Conservation (phyloP, 208 protist genomes). For the Crithidia fasciculata region DNA sequence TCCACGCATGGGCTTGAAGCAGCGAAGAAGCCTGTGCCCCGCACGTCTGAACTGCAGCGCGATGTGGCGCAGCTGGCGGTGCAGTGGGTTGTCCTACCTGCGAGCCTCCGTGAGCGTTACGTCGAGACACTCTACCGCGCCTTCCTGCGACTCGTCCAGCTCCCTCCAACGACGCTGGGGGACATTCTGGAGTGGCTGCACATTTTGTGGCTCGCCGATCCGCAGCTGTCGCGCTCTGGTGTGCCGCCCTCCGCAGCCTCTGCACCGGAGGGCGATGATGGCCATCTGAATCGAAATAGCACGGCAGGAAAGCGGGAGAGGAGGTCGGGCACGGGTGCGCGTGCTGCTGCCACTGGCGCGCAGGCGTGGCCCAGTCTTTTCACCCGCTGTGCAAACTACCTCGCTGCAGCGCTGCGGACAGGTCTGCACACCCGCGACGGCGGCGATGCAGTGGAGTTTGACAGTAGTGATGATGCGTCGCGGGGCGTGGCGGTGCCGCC, state of each 20-base stretch:
- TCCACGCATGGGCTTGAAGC: too few species aligned
- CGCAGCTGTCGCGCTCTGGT: slow-evolving; percentile 2
- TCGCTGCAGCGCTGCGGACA: background rate
- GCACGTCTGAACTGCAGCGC: background rate
- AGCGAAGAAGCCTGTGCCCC: too few species aligned
- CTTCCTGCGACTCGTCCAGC: slow-evolving; percentile 13
- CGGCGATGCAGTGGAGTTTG: background rate
- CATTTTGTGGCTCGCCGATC: slow-evolving; percentile 33
- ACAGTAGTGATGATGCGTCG: too few species aligned
- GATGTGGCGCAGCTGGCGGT: slow-evolving; percentile 14
- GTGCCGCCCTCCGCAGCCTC: background rate
- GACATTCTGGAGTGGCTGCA: slow-evolving; percentile 31
- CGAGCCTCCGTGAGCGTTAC: slow-evolving; percentile 25
- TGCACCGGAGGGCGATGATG: background rate
- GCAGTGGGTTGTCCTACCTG: slow-evolving; percentile 15
- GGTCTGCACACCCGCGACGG: background rate
- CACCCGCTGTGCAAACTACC: background rate
- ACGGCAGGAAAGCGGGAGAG: too few species aligned
- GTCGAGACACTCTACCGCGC: slow-evolving; percentile 24
- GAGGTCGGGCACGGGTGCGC: background rate
- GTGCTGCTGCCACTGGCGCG: too few species aligned
- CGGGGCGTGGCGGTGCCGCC: too few species aligned
- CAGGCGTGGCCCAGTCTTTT: slow-evolving; percentile 17
- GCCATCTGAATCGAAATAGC: background rate
- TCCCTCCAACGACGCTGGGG: slow-evolving; percentile 9